Percentiles rank a stretch among this genome's conserved stretches.
phyloP scores from a whole-genome alignment of 192 early-diverging fungal species.

The Coemansia sp. region DNA sequence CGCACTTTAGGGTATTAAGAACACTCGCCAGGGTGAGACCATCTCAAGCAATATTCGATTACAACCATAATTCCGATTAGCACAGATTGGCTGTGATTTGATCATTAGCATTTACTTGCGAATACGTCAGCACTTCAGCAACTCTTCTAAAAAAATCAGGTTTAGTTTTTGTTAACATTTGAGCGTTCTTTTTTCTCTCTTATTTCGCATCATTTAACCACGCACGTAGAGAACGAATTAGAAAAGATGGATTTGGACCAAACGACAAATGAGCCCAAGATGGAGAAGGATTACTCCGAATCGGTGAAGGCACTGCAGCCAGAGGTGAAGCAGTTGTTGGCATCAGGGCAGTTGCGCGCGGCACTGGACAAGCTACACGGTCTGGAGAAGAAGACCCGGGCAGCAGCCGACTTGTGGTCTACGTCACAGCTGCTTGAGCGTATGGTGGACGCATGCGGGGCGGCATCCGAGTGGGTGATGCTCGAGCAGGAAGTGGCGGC shows the following conservation, averaged over 20 bases:
- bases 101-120: no score
- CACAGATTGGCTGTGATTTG: no score
- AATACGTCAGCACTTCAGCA: no score
- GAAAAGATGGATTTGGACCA: conserved; percentile 38
- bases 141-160: no score
- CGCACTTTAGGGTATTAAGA: no score
- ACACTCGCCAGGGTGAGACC: no score
- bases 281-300: conserved; percentile 88
- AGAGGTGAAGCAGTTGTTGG: conserved; percentile 69
- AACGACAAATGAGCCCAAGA: conserved; percentile 64
- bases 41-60: no score
- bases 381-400: conserved; percentile 94
- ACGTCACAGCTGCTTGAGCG: conserved; percentile 82
- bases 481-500: conserved; percentile 90
- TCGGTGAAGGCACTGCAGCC: conserved; percentile 77
- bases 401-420: conserved; percentile 83
- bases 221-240: neutral
- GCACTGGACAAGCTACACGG: conserved; percentile 85
- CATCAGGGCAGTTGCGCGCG: conserved; percentile 70
- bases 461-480: conserved; percentile 79
- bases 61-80: no score
- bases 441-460: conserved; percentile 72
- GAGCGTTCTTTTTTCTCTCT: no score
- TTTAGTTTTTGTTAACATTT: no score
- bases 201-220: no score